Base-by-base conservation (phyloP, 345 rosid genomes). In the Linum trigynum region DNA sequence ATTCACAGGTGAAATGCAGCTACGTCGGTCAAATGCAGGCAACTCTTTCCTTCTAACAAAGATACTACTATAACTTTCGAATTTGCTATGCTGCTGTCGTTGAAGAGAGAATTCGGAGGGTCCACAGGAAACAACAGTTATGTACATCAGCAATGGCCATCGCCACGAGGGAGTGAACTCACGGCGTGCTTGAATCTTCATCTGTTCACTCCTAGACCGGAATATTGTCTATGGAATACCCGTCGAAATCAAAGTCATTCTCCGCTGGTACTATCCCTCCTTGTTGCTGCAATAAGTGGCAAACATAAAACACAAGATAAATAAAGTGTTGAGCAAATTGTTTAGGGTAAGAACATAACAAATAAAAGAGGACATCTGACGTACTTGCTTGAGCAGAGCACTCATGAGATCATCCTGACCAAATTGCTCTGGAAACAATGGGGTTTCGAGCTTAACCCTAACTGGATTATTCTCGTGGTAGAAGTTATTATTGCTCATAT, bases 371-470 rank as follows among this genome's bases (percentile, higher is more conserved):
- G 63, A 17, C 45, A 55, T 50, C 65, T 66, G 63, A 53, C 81
- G 11, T 65, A 88, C 99, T 86, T 86, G 96, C 75, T 83, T 85
- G 73, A 90, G 85, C 72, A 94, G 80, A 38, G 85, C 89, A 55
- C 82, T 85, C 96, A 86, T 86, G 77, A 94, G 96, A 80, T 88
- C 97, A 39, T 88, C 99, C 77, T 90, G 89, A 70, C 76, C 79
- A 48, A 78, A 85, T 59, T 79, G 89, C 15, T 86, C 91, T 1
- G 77, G 68, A 62, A 81, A 86, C 69, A 84, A 71, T 66, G 76
- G 23, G 32, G 81, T 63, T 76, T 94, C 99, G 36, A 89, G 68
- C 74, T 94, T 90, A 53, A 88, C 75, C 58, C 85, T 79, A 72
- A 85, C 80, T 0, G 84, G 65, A 71, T 48, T 48, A 48, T 75